Base-by-base conservation (phyloP, 2,329 filamentous ascomycete genomes). In the Sclerotinia subarctica region DNA sequence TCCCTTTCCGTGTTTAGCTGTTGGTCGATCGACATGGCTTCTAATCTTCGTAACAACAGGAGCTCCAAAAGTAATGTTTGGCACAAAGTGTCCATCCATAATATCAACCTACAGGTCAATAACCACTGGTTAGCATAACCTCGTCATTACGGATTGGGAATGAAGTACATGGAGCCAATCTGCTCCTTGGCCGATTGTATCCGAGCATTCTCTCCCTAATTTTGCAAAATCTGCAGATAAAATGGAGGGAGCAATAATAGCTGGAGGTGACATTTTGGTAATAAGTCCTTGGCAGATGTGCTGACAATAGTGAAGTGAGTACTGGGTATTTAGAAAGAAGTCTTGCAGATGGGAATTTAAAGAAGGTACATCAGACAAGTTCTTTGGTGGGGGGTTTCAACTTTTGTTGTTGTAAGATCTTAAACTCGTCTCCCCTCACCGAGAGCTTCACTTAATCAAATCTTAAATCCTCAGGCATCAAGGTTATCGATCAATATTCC, bases 61-160 rank as follows among this genome's bases (percentile, higher is more conserved):
- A 26, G 94, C 89, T 69, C 95, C 95, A 77, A 98, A 97, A 59
- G 95, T 98, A 80, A 99, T 93, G 82, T 99, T 99, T 64, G 95
- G 95, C 53, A 99, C 95, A 77, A 99, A 99, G 79, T 99, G 95
- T 68, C 95, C 95, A 79, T 99, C 95, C 94, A 96, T 93, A 78
- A 97, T 97, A 80, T 98, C 94, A 75, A 97, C 90, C 65, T 73
- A 63, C 15, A 47, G 13, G 17, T 29, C 17, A 47, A 19, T 60
- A 32, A 59, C 2, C 19, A 49, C 3, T 11, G 17, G 11, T 69
- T 49, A 65, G 58, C 47, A 57, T n/a, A 10, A 26, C 2, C 7
- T 26, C 46, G 42, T 35, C 29, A 38, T 29, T 46, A 17, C 10
- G 51, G 32, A 17, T 7, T 59, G 54, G 15, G 26, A 15, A 8